These are phyloP conservation scores for Lentinula lateritia DNA, from an alignment of 768 basidiomycete species.

Conservation along the genomic window DNA sequence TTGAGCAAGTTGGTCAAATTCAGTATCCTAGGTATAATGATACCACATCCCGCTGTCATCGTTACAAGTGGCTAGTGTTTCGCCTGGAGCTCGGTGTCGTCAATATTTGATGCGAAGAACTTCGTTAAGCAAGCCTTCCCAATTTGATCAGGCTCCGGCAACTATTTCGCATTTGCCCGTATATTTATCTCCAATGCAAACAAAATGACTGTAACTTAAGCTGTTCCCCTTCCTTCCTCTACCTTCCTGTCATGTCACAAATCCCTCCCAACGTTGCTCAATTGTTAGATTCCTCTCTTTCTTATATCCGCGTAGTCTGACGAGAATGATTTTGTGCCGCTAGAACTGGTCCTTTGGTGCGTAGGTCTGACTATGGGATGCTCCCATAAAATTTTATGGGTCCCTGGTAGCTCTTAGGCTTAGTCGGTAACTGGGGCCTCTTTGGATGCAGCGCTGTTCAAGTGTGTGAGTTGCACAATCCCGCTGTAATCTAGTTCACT, in stretches of 20 bases:
- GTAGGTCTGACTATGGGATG: neutral
- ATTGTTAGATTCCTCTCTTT: neutral
- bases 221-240: neutral
- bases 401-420: neutral
- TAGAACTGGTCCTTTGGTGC: neutral
- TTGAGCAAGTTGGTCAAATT: neutral
- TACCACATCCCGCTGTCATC: neutral
- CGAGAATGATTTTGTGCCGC: neutral
- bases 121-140: neutral
- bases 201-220: neutral
- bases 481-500: neutral
- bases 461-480: neutral
- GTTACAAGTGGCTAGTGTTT: neutral
- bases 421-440: neutral
- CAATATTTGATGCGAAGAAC: neutral
- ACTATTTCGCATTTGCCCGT: neutral
- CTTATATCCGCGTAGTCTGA: neutral
- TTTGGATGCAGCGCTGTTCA: neutral
- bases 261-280: neutral
- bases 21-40: neutral
- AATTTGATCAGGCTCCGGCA: neutral
- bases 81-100: neutral
- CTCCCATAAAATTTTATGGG: neutral
- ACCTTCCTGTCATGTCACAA: neutral
- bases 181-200: neutral